Evolutionary conservation across 2,329 filamentous ascomycete species (phyloP).

Genomic region (Aureobasidium sp.): DNA sequence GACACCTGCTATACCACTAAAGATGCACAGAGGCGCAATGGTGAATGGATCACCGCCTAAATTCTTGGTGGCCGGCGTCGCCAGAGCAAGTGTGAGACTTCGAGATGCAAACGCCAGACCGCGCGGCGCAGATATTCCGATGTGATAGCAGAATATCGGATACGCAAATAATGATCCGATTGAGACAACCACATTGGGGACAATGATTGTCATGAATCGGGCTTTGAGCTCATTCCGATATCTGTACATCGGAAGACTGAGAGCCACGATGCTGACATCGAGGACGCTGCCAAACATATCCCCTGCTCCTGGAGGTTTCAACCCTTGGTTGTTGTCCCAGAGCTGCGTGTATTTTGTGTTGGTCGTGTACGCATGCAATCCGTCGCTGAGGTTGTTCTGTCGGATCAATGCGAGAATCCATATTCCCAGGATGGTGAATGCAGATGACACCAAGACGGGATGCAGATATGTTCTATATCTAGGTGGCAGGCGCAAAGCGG

Average conservation of each 20-base stretch:
- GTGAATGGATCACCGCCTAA: constrained; percentile 50
- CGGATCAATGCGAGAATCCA: constrained; percentile 45
- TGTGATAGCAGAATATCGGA: constrained; percentile 44
- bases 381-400: constrained; percentile 32
- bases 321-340: constrained; percentile 32
- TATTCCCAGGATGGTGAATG: constrained; percentile 44
- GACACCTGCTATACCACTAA: constrained; percentile 52
- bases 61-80: constrained; percentile 48
- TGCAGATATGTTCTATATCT: constrained; percentile 47
- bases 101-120: constrained; percentile 49
- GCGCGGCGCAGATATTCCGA: constrained; percentile 46
- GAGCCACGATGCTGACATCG: constrained; percentile 50
- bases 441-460: constrained; percentile 49
- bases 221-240: constrained; percentile 47
- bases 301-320: constrained; percentile 43
- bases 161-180: constrained; percentile 50
- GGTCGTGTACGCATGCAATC: constrained; percentile 43
- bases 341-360: constrained; percentile 45
- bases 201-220: constrained; percentile 43
- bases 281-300: constrained; percentile 48
- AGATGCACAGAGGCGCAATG: constrained; percentile 48
- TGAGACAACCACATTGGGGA: constrained; percentile 45
- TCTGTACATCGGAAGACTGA: constrained; percentile 54
- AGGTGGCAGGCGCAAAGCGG: constrained; percentile 41
- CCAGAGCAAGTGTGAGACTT: constrained; percentile 53